Conservation (phyloP, 179 eudicot genomes). For the Corrigiola litoralis region DNA sequence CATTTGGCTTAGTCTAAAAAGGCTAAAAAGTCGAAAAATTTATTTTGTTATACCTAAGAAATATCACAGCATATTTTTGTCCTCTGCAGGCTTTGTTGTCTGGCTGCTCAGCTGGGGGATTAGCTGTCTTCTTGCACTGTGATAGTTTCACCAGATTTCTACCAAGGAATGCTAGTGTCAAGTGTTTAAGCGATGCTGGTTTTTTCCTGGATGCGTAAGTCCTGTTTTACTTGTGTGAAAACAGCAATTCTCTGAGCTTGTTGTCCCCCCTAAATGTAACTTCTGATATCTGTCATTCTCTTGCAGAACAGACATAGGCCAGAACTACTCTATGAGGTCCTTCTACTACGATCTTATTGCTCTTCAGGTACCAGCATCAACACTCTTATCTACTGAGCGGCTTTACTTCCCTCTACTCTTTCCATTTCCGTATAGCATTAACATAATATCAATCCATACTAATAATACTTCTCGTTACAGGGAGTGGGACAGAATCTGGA, state of each 20-base stretch:
- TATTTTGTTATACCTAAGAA: not conserved
- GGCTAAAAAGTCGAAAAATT: too few relatives aligned
- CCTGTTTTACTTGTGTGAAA: not conserved
- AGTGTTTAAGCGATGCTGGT: constrained; percentile 93
- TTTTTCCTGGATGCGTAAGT: constrained; percentile 76
- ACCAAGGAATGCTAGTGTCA: constrained; percentile 64
- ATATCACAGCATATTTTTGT: not conserved
- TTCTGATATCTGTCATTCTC: not conserved
- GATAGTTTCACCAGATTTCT: constrained; percentile 65
- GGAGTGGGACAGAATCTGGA: constrained; percentile 65
- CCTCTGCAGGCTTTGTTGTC: constrained; percentile 73
- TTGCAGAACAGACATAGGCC: constrained; percentile 64
- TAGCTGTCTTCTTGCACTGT: constrained; percentile 79
- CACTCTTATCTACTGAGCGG: not conserved
- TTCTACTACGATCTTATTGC: constrained; percentile 46
- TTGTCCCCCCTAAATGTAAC: not conserved
- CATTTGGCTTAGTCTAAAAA: not conserved
- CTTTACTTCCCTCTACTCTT: not conserved
- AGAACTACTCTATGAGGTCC: constrained; percentile 48
- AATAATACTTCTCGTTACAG: constrained; percentile 28
- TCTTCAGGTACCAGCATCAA: constrained; percentile 51
- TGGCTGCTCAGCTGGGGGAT: constrained; percentile 96
- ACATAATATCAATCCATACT: not conserved
- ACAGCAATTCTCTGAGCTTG: not conserved
- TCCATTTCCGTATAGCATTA: not conserved